These are phyloP conservation scores for Cryptococcus sp. DNA, from an alignment of 1,284 basidiomycete genomes.

Conservation along the genomic window DNA sequence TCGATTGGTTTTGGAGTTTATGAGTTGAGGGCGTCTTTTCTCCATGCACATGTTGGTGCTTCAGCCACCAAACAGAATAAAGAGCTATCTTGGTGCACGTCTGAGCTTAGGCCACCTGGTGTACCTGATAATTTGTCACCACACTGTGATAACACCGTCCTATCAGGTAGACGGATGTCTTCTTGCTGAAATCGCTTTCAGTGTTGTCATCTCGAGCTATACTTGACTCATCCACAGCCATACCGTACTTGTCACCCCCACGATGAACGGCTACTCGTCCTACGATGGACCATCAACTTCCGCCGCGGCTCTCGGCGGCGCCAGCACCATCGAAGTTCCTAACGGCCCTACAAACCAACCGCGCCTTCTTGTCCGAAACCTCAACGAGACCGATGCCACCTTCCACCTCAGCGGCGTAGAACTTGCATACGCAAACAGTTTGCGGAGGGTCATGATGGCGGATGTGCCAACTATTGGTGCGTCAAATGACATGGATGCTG, in stretches of 20 bases:
- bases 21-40: too few relatives aligned
- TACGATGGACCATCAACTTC: conserved; percentile 19
- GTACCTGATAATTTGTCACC: too few relatives aligned
- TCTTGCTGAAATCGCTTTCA: too few relatives aligned
- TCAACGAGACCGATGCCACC: conserved; percentile 74
- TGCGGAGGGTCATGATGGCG: conserved; percentile 89
- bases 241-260: not conserved
- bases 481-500: conserved; percentile 35
- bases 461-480: conserved; percentile 88
- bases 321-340: conserved; percentile 25
- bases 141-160: too few relatives aligned
- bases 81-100: too few relatives aligned
- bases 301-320: not conserved
- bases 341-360: conserved; percentile 43
- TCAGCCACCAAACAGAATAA: too few relatives aligned
- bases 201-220: not conserved
- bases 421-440: conserved; percentile 84
- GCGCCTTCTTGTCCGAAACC: conserved; percentile 36
- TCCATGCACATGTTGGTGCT: too few relatives aligned
- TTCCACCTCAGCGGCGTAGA: conserved; percentile 92
- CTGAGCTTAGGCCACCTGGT: too few relatives aligned
- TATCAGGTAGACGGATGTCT: too few relatives aligned
- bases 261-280: conserved; percentile 26
- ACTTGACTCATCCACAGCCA: not conserved
- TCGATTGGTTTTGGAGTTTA: too few relatives aligned